Base-by-base conservation (phyloP, 192 early-diverging fungal species). In the Backusella macrospora region DNA sequence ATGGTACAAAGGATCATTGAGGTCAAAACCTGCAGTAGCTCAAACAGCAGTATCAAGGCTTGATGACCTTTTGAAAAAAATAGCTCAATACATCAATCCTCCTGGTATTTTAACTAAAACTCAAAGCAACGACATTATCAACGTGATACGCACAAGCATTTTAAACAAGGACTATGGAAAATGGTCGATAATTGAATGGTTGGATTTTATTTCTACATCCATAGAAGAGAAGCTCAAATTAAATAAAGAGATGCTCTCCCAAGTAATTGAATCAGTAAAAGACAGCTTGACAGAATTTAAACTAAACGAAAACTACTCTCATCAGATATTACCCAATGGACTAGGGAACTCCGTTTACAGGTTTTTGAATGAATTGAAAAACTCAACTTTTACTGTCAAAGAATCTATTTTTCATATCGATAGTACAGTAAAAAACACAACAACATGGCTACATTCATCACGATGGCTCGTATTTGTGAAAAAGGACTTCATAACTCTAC, bases 221-320 rank as follows among this genome's bases (percentile, higher is more conserved):
- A 59, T 59, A 26, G 52, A 59, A 26, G 10, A 23, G 13, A 59
- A 26, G 9, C 8, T 26, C 10, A 12, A 23, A 59, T 59, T 59
- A 59, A 59, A 26, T 23, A 59, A 59, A 59, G 21, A 59, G 1
- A 9, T 3, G 21, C 52, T 59, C 7, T 59, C 21, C 52, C 52
- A 26, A 59, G 52, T 59, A 23, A 59, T 59, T 23, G 52, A 59
- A 59, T 59, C 52, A 26, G 26, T 59, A 59, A 59, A 59, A 59
- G 52, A 59, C 13, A 59, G 52, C 12, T 29, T 59, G 21, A 26
- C 26, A 13, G 52, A 59, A 26, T 59, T 59, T 26, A 59, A 59
- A 13, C 26, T 59, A 9, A 26, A 59, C 52, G 21, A 59, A 26
- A 59, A 4, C 10, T 26, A 59, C 21, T 26, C 52, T 9, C 4